These are phyloP conservation scores for Pisolithus tinctorius DNA, from an alignment of 768 basidiomycete genomes.

Conservation along the genomic window DNA sequence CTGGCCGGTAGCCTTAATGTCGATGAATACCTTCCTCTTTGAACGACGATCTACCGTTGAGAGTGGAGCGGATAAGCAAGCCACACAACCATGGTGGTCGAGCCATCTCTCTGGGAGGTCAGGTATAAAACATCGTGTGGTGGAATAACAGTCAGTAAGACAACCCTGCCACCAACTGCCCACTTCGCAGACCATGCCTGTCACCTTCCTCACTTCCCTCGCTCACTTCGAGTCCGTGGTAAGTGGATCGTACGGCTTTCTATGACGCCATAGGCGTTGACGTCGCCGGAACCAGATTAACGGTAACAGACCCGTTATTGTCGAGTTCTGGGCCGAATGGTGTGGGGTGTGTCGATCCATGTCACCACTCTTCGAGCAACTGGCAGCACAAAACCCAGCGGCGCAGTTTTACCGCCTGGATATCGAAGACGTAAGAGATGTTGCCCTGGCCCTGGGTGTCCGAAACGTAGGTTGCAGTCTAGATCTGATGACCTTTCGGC, in stretches of 20 bases:
- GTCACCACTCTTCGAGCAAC: slow-evolving; percentile 16
- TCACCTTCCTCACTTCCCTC: slow-evolving; percentile 20
- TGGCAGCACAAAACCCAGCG: slow-evolving; percentile 21
- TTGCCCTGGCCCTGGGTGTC: slow-evolving; percentile 17
- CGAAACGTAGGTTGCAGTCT: slow-evolving; percentile 13
- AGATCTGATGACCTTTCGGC: background rate
- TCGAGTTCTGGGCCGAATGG: slow-evolving; percentile 29
- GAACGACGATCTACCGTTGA: slow-evolving; percentile 18
- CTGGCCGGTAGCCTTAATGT: slow-evolving; percentile 17
- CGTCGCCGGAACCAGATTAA: slow-evolving; percentile 11
- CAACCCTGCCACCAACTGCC: slow-evolving; percentile 8
- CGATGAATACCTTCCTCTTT: slow-evolving; percentile 9
- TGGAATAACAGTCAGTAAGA: slow-evolving; percentile 8
- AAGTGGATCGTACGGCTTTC: background rate
- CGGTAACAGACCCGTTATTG: slow-evolving; percentile 16
- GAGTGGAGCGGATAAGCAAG: slow-evolving; percentile 12
- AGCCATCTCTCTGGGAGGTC: slow-evolving; percentile 1
- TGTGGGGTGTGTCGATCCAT: slow-evolving; percentile 17
- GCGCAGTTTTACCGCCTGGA: slow-evolving; percentile 27
- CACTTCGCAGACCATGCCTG: slow-evolving; percentile 13
- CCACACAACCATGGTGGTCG: slow-evolving; percentile 9
- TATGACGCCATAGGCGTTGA: slow-evolving; percentile 6
- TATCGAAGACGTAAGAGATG: slow-evolving; percentile 22
- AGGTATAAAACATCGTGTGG: slow-evolving; percentile 21
- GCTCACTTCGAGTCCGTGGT: slow-evolving; percentile 20